These are phyloP conservation scores for Pseudonectria buxi DNA, from an alignment of 2,329 filamentous ascomycete species.

Conservation along the genomic window DNA sequence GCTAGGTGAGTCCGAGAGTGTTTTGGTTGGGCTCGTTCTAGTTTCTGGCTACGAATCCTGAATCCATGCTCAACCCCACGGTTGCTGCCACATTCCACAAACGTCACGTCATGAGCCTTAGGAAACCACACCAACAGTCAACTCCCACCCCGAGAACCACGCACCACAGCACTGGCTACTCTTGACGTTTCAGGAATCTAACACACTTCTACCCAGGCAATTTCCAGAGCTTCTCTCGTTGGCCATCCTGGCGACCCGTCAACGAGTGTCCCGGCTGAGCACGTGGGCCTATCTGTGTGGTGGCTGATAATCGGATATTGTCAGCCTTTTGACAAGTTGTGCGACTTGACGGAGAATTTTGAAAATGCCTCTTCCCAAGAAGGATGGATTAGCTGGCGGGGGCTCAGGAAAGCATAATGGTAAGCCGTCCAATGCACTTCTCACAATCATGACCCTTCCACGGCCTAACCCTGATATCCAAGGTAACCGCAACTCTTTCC, in stretches of 20 bases:
- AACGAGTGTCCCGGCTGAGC: constrained; percentile 10
- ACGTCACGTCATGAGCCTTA: constrained; percentile 18
- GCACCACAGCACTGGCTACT: background rate
- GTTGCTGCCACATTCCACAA: background rate
- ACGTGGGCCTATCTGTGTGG: constrained; percentile 18
- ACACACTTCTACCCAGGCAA: constrained; percentile 6
- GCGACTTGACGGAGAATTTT: constrained; percentile 11
- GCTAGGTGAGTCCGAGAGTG: constrained; percentile 14
- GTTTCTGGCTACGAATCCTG: constrained; percentile 2
- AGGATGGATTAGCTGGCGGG: constrained; percentile 29
- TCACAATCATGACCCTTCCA: background rate
- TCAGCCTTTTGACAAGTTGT: constrained; percentile 19
- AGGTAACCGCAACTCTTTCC: constrained; percentile 67
- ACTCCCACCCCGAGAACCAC: constrained; percentile 1
- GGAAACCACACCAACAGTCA: constrained; percentile 12
- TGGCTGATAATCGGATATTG: constrained; percentile 14
- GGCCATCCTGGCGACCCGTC: constrained; percentile 9
- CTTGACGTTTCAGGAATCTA: constrained; percentile 3
- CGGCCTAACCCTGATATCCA: background rate
- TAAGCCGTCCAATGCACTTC: constrained; percentile 32
- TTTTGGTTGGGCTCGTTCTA: constrained; percentile 3
- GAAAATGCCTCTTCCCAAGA: constrained; percentile 34
- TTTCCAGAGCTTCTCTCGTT: constrained; percentile 11
- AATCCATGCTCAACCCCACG: constrained; percentile 5
- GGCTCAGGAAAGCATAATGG: constrained; percentile 24